Conservation (phyloP, 192 early-diverging fungal species). For the Radiomyces spectabilis region DNA sequence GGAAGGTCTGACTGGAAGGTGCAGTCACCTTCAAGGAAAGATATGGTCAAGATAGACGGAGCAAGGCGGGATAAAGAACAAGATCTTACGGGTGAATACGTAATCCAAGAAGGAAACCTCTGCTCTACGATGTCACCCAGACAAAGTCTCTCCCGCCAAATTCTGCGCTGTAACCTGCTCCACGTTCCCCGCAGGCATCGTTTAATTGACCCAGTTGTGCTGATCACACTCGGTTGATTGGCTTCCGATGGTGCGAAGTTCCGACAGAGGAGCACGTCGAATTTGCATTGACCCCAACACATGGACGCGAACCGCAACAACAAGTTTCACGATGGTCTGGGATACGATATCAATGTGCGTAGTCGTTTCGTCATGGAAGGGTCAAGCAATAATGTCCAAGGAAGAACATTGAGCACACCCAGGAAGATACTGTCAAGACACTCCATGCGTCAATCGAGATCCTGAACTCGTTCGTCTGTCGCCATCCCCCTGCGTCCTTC, state of each 20-base stretch:
- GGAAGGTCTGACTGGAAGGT: no score
- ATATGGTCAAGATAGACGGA: no score
- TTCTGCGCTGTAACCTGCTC: no score
- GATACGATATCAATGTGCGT: background rate
- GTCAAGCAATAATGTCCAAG: background rate
- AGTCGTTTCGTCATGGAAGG: slow-evolving; percentile 1
- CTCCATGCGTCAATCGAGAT: slow-evolving; percentile 7
- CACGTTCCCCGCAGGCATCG: no score
- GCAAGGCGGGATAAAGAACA: no score
- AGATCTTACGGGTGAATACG: no score
- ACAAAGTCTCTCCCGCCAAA: no score
- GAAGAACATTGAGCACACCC: background rate
- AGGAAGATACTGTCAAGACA: background rate
- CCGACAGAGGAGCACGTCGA: slow-evolving; percentile 3
- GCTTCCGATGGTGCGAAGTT: slow-evolving; percentile 6
- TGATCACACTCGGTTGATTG: slow-evolving; percentile 1
- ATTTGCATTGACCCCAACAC: background rate
- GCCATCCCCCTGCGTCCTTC: slow-evolving; percentile 1
- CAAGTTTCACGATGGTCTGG: slow-evolving; percentile 3
- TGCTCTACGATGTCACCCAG: no score
- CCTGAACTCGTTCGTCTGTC: background rate
- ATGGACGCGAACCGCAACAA: background rate
- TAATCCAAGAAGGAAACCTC: no score
- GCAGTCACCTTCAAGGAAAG: no score
- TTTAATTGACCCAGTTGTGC: slow-evolving; percentile 1